Base-by-base conservation (phyloP, 2,329 filamentous ascomycete species). In the Penicillium janthinellum region DNA sequence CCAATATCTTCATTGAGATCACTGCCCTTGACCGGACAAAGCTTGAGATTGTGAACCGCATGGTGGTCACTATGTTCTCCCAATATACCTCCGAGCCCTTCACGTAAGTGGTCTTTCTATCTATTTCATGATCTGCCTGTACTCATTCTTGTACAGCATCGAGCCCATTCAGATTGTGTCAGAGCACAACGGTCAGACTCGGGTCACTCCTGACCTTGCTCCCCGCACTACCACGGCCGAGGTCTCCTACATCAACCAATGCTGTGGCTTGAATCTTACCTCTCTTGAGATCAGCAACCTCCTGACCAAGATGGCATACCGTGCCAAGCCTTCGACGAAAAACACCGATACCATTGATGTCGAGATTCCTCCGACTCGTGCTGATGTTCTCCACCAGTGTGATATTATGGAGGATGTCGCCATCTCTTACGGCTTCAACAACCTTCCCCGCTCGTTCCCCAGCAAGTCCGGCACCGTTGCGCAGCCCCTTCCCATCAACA, bases 391-490 rank as follows among this genome's bases (percentile, higher is more conserved):
- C 35, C 95, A 99, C 77, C 90, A 97, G 73, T 96, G 92, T 70
- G 95, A 99, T 75, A 91, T 99, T 67, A 99, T 99, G 94, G 95
- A 99, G 80, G 96, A 99, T 74, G 88, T 96, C 20, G 95, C 92
- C 42, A 95, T 99, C 65, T 92, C 92, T 55, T 97, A 98, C 76
- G 95, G 96, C 66, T 99, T 96, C 85, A 99, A 99, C 83, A 92
- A 90, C 64, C 88, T 99, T 17, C 93, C 94, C 1, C 89, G 92
- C 54, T 88, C 89, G 51, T 92, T 94, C 71, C 92, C 93, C 8
- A 92, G 88, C 77, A 93, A 92, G 73, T 90, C 90, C 25, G 90
- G 89, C 57, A 95, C 92, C 5, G 87, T 97, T 62, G 96, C 91
- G 49, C 90, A 92, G 58, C 92, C 93, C 10, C 84, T 98, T 10